Evolutionary conservation across 2,329 filamentous ascomycete species (phyloP).

Genomic region (Ceratocystis diversiconidia): DNA sequence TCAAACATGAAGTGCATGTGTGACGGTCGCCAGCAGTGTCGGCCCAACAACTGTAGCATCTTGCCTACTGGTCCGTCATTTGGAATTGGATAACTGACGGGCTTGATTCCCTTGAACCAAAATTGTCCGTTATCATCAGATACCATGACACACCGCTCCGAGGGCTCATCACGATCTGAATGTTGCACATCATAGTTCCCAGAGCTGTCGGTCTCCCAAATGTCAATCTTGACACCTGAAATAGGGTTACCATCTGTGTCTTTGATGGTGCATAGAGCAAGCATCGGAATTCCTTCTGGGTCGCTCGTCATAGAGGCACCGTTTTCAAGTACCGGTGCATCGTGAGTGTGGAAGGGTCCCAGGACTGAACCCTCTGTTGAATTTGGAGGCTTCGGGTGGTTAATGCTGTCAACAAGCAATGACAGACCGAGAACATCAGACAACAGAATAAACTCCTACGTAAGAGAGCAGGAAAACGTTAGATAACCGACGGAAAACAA

Average conservation of each 20-base stretch:
- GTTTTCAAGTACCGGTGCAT: conserved; percentile 39
- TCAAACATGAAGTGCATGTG: conserved; percentile 87
- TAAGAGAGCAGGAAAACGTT: background rate
- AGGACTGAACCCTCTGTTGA: conserved; percentile 65
- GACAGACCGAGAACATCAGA: conserved; percentile 62
- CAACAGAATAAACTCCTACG: conserved; percentile 58
- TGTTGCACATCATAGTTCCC: conserved; percentile 68
- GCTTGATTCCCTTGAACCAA: conserved; percentile 74
- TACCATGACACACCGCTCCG: conserved; percentile 23
- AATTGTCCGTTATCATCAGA: conserved; percentile 34
- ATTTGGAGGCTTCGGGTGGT: conserved; percentile 55
- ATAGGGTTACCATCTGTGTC: conserved; percentile 48
- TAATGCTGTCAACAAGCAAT: conserved; percentile 59
- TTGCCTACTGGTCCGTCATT: conserved; percentile 72
- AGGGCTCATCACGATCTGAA: conserved; percentile 34
- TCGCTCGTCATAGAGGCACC: conserved; percentile 50
- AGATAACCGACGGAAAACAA: background rate
- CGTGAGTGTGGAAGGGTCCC: conserved; percentile 66
- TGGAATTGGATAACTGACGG: conserved; percentile 74
- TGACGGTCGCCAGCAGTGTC: conserved; percentile 64
- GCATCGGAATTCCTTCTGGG: conserved; percentile 47
- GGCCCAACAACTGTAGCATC: conserved; percentile 47
- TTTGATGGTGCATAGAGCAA: conserved; percentile 52
- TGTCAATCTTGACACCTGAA: conserved; percentile 50
- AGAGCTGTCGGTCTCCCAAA: conserved; percentile 65